These are phyloP conservation scores for Colletotrichum noveboracense DNA, from an alignment of 2,329 filamentous ascomycete species.

Conservation along the genomic window DNA sequence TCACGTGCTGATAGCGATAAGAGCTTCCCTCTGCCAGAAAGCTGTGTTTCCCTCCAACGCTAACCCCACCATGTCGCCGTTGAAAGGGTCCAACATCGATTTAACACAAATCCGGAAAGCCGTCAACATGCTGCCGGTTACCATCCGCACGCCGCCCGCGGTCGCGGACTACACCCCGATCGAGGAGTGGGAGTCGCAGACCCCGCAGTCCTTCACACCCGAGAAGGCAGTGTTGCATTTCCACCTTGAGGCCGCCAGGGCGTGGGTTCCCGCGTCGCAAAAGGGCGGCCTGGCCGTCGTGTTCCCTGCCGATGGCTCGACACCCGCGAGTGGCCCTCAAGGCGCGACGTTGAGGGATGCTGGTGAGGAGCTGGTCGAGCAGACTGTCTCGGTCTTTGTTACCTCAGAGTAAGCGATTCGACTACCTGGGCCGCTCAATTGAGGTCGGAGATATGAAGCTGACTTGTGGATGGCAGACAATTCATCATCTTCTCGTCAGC, in stretches of 20 bases:
- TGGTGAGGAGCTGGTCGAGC: slow-evolving; percentile 44
- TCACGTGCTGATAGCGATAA: slow-evolving; percentile 27
- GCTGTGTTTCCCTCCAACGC: not conserved
- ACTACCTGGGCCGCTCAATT: not conserved
- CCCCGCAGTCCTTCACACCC: slow-evolving; percentile 74
- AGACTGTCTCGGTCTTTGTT: slow-evolving; percentile 61
- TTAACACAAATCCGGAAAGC: not conserved
- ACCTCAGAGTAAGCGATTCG: slow-evolving; percentile 57
- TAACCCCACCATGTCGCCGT: slow-evolving; percentile 14
- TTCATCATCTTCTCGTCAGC: slow-evolving; percentile 69
- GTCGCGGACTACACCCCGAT: slow-evolving; percentile 67
- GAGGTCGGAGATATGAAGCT: not conserved
- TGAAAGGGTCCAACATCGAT: not conserved
- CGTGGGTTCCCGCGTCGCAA: slow-evolving; percentile 62
- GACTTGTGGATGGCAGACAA: slow-evolving; percentile 26
- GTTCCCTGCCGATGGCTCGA: slow-evolving; percentile 45
- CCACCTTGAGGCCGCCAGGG: slow-evolving; percentile 60
- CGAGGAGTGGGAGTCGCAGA: slow-evolving; percentile 73
- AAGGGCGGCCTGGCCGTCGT: slow-evolving; percentile 61
- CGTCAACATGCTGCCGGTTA: slow-evolving; percentile 51
- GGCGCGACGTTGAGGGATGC: slow-evolving; percentile 35
- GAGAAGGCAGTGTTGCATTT: slow-evolving; percentile 75
- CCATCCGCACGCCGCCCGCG: slow-evolving; percentile 62
- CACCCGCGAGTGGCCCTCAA: slow-evolving; percentile 37
- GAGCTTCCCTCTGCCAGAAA: slow-evolving; percentile 16